Percentiles rank a stretch among this genome's conserved stretches.
Conservation (phyloP, 176 grass and related monocot species). For the Alopecurus myosuroides region DNA sequence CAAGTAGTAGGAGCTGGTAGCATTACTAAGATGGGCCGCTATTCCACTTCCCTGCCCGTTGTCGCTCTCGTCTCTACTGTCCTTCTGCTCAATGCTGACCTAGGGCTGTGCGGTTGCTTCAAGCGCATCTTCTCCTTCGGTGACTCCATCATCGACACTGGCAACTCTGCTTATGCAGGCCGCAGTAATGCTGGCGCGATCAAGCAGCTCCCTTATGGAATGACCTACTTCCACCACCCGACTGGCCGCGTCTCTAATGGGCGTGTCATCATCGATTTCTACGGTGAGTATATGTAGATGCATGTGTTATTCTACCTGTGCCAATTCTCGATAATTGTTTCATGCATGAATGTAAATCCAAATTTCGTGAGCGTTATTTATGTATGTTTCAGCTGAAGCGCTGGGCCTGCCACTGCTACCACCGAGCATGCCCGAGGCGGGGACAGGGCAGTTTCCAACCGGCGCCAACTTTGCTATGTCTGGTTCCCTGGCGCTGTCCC, state of each 20-base stretch:
- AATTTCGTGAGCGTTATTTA: background rate
- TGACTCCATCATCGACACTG: slow-evolving; percentile 55
- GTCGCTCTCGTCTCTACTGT: background rate
- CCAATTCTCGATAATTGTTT: background rate
- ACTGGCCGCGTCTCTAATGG: slow-evolving; percentile 54
- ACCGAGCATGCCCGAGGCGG: slow-evolving; percentile 19
- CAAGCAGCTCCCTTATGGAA: slow-evolving; percentile 36
- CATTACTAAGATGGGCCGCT: background rate
- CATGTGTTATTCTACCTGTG: background rate
- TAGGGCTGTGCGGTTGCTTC: slow-evolving; percentile 26
- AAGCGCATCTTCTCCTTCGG: slow-evolving; percentile 59
- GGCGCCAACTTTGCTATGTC: slow-evolving; percentile 57
- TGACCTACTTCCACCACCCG: slow-evolving; percentile 41
- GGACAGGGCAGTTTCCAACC: slow-evolving; percentile 1
- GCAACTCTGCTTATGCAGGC: slow-evolving; percentile 34
- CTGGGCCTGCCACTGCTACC: slow-evolving; percentile 39
- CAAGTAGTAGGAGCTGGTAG: background rate
- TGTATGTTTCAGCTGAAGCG: slow-evolving; percentile 40
- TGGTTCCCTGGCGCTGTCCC: slow-evolving; percentile 23
- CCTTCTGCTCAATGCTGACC: slow-evolving; percentile 1
- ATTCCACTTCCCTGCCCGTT: background rate
- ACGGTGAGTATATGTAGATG: slow-evolving; percentile 30
- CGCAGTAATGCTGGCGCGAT: background rate
- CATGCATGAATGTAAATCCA: background rate
- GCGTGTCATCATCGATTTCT: slow-evolving; percentile 57